Evolutionary conservation across 345 rosid genomes (phyloP), one percentile per base, ranked within the genome.

Genomic region (Aethionema arabicum): DNA sequence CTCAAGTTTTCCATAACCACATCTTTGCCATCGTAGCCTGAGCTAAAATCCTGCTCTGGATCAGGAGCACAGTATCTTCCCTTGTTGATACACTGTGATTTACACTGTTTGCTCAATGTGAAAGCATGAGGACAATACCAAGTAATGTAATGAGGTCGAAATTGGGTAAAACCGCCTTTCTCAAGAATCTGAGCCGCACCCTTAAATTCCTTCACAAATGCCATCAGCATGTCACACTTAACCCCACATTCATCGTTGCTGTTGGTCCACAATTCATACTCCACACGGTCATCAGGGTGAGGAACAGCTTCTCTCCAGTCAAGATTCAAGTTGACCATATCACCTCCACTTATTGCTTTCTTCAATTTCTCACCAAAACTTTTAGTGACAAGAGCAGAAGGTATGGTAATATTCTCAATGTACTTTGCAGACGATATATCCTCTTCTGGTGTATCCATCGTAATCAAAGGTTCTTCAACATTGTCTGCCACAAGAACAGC

Each of bases 271-370:
- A 87, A 65, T 68, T 87, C 83, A 59, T 87, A 87, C 72, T 85
- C 91, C 68, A 87, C 95, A 14, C 91, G 89, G 65, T 87, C 91
- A 75, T 87, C 95, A 11, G 95, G 95, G 77, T 87, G 91, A 5
- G 95, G 91, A 60, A 87, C 91, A 8, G 89, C 91, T 78, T 87
- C 95, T 70, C 95, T 77, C 95, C 99, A 93, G 65, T 93, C 99
- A 64, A 93, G 99, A 74, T 90, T 93, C 70, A 93, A 85, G 76
- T 82, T 87, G 52, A 93, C 91, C 92, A 93, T 90, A 59, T 90
- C 85, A 0, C 88, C 96, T 46, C 71, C 78, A 31, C 72, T 74
- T 48, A 84, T 32, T 6, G 95, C 79, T 69, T 84, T 84, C 83
- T 90, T 93, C n/a, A 93, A 46, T 50, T 76, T 78, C 46, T 85